A percentile compares a stretch with the other conserved stretches of the same genome.
phyloP scores from a whole-genome alignment of 2,329 filamentous ascomycete genomes.

The Dactylellina drechsleri region DNA sequence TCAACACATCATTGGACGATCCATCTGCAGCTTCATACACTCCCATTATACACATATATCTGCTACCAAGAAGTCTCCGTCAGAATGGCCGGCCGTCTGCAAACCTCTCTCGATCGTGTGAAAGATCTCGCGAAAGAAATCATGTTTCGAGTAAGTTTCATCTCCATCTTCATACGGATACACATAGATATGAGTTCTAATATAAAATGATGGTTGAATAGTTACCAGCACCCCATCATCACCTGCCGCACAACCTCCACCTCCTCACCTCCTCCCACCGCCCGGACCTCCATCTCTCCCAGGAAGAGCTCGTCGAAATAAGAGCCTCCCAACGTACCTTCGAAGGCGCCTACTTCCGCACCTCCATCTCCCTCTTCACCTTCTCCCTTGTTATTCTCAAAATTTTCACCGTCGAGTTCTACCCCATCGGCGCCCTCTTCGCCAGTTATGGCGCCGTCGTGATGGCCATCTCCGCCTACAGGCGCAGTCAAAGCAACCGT shows the following conservation, averaged over 20 bases:
- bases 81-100: too few relatives aligned
- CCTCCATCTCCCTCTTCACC: conserved; percentile 91
- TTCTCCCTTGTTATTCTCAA: conserved; percentile 94
- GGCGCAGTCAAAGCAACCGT: conserved; percentile 88
- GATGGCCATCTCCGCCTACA: conserved; percentile 82
- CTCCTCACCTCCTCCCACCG: conserved; percentile 15
- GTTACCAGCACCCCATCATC: conserved; percentile 35
- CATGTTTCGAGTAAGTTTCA: conserved; percentile 10
- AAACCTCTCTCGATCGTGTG: too few relatives aligned
- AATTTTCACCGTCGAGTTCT: conserved; percentile 97
- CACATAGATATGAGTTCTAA: not conserved
- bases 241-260: conserved; percentile 34
- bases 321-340: conserved; percentile 95
- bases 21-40: too few relatives aligned
- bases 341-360: conserved; percentile 95
- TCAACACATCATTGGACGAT: too few relatives aligned
- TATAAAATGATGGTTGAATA: conserved; percentile 1
- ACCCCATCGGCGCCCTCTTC: conserved; percentile 94
- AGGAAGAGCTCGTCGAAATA: conserved; percentile 89
- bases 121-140: not conserved
- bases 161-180: not conserved
- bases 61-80: too few relatives aligned
- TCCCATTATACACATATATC: too few relatives aligned
- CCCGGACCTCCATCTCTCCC: conserved; percentile 68
- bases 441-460: conserved; percentile 89